Evolutionary conservation across 306 rosid genomes (phyloP).

Genomic region (Prunus kanzakura): DNA sequence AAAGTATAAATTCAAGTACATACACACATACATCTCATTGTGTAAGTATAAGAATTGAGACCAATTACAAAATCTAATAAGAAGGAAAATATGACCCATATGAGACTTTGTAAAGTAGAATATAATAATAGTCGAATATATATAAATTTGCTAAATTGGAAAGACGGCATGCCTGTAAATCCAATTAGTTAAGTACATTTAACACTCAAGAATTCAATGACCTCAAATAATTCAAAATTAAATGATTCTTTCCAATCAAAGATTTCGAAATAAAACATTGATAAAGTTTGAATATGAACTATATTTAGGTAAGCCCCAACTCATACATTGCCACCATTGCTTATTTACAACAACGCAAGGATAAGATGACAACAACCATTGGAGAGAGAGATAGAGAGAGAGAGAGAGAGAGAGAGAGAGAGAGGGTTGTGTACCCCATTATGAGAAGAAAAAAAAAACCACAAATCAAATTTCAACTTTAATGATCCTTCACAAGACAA

Average conservation of each 20-base stretch:
- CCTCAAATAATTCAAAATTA: not conserved
- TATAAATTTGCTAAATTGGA: not conserved
- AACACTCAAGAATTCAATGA: not conserved
- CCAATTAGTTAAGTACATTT: not conserved
- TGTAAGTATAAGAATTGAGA: not conserved
- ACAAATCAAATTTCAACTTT: not conserved
- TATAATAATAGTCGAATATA: no score
- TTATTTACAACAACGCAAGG: not conserved
- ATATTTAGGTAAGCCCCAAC: no score
- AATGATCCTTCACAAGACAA: not conserved
- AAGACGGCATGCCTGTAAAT: not conserved
- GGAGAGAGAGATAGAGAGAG: no score
- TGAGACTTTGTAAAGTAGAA: not conserved
- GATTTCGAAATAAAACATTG: not conserved
- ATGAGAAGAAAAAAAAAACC: no score
- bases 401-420: no score
- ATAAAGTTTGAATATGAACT: not conserved
- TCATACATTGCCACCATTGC: not conserved
- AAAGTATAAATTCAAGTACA: not conserved
- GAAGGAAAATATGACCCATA: not conserved
- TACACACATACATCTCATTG: not conserved
- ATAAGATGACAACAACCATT: not conserved
- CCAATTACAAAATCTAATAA: not conserved
- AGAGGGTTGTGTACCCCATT: no score
- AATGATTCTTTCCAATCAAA: not conserved